These are phyloP conservation scores for Lactuca sativa DNA, from an alignment of 129 eudicot species.

Conservation along the genomic window DNA sequence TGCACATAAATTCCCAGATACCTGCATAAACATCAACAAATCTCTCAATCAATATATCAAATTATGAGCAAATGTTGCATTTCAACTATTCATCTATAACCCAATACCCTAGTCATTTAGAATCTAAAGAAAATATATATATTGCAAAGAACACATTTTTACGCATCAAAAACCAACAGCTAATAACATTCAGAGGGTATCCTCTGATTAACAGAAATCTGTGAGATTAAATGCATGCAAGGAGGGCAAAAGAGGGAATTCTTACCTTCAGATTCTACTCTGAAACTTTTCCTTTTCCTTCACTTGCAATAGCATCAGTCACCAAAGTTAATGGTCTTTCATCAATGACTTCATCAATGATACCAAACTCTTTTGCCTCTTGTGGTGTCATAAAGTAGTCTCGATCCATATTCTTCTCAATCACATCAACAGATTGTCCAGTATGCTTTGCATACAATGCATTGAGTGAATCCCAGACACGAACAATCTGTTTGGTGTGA, in stretches of 20 bases:
- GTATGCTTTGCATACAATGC: constrained; percentile 78
- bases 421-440: constrained; percentile 60
- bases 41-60: neutral
- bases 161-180: too few species aligned
- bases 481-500: constrained; percentile 85
- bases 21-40: constrained; percentile 28
- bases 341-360: constrained; percentile 81
- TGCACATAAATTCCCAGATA: constrained; percentile 14
- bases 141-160: too few species aligned
- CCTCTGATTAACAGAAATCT: too few species aligned
- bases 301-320: constrained; percentile 68
- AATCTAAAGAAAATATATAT: too few species aligned
- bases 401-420: constrained; percentile 85
- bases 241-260: neutral
- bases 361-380: constrained; percentile 92
- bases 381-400: constrained; percentile 89
- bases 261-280: constrained; percentile 41
- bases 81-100: neutral
- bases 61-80: neutral
- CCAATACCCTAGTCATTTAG: too few species aligned
- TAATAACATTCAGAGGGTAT: too few species aligned
- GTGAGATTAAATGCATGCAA: neutral
- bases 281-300: constrained; percentile 58
- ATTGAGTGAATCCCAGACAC: constrained; percentile 85
- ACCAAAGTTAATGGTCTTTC: constrained; percentile 78